Evolutionary conservation across 306 rosid species (phyloP).

Genomic region (Rubus parviflorus): DNA sequence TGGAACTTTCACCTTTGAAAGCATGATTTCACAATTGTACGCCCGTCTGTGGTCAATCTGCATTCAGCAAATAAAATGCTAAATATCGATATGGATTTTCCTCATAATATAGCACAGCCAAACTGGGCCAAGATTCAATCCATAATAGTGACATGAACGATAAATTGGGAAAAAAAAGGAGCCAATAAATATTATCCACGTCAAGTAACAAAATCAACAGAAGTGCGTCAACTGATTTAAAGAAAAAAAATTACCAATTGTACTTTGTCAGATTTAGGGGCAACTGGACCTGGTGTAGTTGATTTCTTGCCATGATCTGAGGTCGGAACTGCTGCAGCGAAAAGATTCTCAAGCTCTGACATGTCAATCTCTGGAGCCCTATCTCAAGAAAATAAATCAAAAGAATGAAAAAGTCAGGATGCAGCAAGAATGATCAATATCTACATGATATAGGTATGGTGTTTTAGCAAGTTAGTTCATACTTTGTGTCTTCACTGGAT

Average conservation of each 20-base stretch:
- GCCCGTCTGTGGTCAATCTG: constrained; percentile 94
- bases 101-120: constrained; percentile 8
- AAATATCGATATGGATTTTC: constrained; percentile 1
- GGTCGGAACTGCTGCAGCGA: constrained; percentile 67
- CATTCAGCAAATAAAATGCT: constrained; percentile 23
- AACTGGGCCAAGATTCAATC: background rate
- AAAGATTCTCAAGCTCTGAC: constrained; percentile 91
- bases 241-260: constrained; percentile 67
- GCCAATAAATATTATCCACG: background rate
- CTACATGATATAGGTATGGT: constrained; percentile 21
- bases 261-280: constrained; percentile 77
- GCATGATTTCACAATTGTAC: constrained; percentile 94
- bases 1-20: constrained; percentile 92
- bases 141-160: background rate
- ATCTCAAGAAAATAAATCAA: constrained; percentile 30
- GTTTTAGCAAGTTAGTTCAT: constrained; percentile 34
- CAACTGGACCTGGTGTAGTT: constrained; percentile 43
- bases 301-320: constrained; percentile 48
- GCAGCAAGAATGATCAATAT: constrained; percentile 22
- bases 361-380: constrained; percentile 96
- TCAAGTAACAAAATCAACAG: constrained; percentile 14
- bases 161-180: background rate
- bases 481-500: constrained; percentile 74
- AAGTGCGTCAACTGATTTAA: constrained; percentile 18
- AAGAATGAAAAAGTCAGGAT: constrained; percentile 15